Percentiles rank a stretch among this genome's conserved stretches.
These are phyloP conservation scores for Pholiota molesta DNA, from an alignment of 768 basidiomycete species.

Conservation along the genomic window DNA sequence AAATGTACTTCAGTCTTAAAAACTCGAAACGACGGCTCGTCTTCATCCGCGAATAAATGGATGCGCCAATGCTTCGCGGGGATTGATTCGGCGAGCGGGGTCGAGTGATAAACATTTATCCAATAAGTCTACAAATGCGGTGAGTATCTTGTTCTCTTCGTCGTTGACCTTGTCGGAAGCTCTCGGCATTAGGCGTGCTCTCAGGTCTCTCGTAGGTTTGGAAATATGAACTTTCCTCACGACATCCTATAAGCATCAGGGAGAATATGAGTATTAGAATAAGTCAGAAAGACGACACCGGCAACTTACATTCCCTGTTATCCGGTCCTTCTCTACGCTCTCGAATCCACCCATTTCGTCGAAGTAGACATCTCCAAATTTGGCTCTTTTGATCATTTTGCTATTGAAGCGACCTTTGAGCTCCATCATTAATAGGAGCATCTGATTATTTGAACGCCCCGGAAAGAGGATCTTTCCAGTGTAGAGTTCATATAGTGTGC, in stretches of 20 bases:
- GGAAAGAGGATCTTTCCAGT: constrained; percentile 98
- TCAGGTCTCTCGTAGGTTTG: constrained; percentile 81
- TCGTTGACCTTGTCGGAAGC: constrained; percentile 80
- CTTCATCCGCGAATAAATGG: constrained; percentile 71
- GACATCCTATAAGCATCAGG: constrained; percentile 61
- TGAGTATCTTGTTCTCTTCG: constrained; percentile 81
- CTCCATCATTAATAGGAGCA: constrained; percentile 98
- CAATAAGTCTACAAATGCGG: constrained; percentile 84
- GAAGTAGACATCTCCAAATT: constrained; percentile 91
- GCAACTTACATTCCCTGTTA: constrained; percentile 77
- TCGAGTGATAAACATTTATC: constrained; percentile 92
- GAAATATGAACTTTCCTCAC: constrained; percentile 81
- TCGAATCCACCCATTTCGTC: constrained; percentile 90
- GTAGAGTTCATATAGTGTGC: constrained; percentile 94
- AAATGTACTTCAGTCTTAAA: background rate
- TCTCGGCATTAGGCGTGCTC: constrained; percentile 80
- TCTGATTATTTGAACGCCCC: constrained; percentile 95
- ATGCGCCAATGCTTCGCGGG: constrained; percentile 86
- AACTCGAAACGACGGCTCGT: background rate
- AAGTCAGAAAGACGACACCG: background rate
- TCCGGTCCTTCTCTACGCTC: constrained; percentile 81
- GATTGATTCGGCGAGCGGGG: constrained; percentile 83
- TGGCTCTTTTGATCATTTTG: constrained; percentile 93
- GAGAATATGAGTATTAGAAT: constrained; percentile 1
- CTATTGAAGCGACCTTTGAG: constrained; percentile 91